Conservation (phyloP, 208 protist species). For the Crithidia thermophila region DNA sequence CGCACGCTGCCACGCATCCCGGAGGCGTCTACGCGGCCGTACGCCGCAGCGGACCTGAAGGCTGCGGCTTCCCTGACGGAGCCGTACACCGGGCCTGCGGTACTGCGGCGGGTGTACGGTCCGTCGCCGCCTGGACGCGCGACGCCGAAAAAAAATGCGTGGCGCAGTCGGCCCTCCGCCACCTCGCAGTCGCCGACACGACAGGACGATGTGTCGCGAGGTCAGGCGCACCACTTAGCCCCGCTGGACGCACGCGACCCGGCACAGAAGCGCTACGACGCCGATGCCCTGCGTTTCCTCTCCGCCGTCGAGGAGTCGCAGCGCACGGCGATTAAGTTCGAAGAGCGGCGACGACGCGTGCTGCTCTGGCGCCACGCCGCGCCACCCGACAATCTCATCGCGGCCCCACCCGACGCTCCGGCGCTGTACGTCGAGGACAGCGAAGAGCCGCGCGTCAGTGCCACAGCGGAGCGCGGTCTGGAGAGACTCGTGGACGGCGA, state of each 20-base stretch:
- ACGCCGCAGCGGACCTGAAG: not conserved
- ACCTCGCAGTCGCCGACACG: not conserved
- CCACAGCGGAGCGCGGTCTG: too few relatives aligned
- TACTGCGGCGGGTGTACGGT: constrained; percentile 11
- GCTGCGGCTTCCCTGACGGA: not conserved
- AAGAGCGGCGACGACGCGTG: constrained; percentile 17
- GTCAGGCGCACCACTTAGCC: constrained; percentile 9
- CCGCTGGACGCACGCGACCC: constrained; percentile 3
- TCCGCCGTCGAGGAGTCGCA: constrained; percentile 37
- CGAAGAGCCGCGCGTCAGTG: not conserved
- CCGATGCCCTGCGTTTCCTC: constrained; percentile 21
- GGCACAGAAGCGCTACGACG: not conserved
- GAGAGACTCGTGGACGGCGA: not conserved
- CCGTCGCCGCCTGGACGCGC: not conserved
- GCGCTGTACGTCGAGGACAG: not conserved
- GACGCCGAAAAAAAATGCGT: not conserved
- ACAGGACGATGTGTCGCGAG: too few relatives aligned
- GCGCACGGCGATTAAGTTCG: constrained; percentile 32
- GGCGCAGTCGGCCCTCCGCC: not conserved
- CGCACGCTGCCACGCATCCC: constrained; percentile 5
- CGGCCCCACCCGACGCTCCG: not conserved
- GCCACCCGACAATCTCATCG: not conserved
- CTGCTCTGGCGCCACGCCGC: not conserved
- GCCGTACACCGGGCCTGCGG: constrained; percentile 1
- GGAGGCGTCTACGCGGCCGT: not conserved